These are phyloP conservation scores for Candida sp. DNA, from an alignment of 1,139 yeast genomes.

Conservation along the genomic window DNA sequence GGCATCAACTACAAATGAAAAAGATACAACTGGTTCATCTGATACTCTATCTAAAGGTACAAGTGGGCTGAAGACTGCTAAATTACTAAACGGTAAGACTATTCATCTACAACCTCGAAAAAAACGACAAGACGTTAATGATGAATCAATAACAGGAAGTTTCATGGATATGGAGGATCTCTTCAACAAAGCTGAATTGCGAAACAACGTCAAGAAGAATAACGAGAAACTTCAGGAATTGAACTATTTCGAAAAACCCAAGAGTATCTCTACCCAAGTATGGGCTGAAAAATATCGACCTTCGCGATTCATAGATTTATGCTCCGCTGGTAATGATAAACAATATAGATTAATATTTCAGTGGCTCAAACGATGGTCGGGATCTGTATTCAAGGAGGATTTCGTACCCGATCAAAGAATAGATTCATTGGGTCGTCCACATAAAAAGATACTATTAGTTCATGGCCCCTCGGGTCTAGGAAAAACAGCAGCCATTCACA, in stretches of 20 bases:
- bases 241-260: background rate
- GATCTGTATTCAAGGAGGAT: constrained; percentile 55
- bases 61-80: constrained; percentile 14
- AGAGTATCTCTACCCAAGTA: constrained; percentile 15
- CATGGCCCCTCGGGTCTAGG: constrained; percentile 98
- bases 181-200: constrained; percentile 24
- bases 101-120: constrained; percentile 16
- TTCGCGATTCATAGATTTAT: constrained; percentile 47
- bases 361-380: constrained; percentile 85
- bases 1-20: background rate
- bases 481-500: constrained; percentile 86
- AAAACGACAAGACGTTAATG: constrained; percentile 3
- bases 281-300: constrained; percentile 93
- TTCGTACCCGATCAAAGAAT: constrained; percentile 12
- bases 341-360: constrained; percentile 67
- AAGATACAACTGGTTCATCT: background rate
- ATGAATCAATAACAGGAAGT: constrained; percentile 8
- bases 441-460: constrained; percentile 62
- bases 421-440: constrained; percentile 71
- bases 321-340: constrained; percentile 82
- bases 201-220: constrained; percentile 19
- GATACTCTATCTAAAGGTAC: background rate
- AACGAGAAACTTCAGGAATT: constrained; percentile 8
- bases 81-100: constrained; percentile 22
- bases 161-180: constrained; percentile 30